Evolutionary conservation across 306 rosid species (phyloP), one percentile per base, ranked within the genome.

Genomic region (Prunus mira): DNA sequence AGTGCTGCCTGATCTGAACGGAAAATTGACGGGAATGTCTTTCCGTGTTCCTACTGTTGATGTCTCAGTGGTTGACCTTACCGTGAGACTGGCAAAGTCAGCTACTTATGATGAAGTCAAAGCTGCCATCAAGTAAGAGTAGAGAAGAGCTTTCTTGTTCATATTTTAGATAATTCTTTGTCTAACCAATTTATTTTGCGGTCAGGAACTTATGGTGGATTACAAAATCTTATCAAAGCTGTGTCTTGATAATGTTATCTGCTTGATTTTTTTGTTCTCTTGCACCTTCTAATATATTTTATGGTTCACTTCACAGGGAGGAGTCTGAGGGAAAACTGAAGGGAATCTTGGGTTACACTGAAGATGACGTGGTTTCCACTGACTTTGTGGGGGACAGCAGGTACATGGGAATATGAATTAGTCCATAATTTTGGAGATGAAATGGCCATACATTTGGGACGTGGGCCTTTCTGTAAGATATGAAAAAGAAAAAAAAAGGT

Each of bases 1-100:
- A 76, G 93, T 89, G 45, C 90, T 91, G 25, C 95, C 97, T 0
- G 70, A 84, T 1, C 73, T 91, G 84, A 87, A 89, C 18, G 97
- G 95, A n/a, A 91, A 89, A 77, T 83, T 91, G 84, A 91, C 97
- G 1, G 95, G 97, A 69, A 89, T 91, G 97, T 66, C 95, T 27
- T 89, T 91, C 89, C 95, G 91, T 69, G 93, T 91, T 43, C 97
- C 95, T 5, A 88, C 90, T 0, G 91, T 91, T 20, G 91, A 89
- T 88, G 97, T 91, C 65, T 91, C 93, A 0, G 93, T 91, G 55
- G 91, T 91, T 74, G 95, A 91, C 81, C 93, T 91, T 60, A 89
- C 95, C 0, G 93, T 88, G 67, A 91, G 95, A 81, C 78, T 91
- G 50, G 88, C 68, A 49, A 88, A 88, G 83, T 3, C 62, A 3